These are phyloP conservation scores for Suhomyces sp. DNA, from an alignment of 805 yeast genomes.

Conservation along the genomic window DNA sequence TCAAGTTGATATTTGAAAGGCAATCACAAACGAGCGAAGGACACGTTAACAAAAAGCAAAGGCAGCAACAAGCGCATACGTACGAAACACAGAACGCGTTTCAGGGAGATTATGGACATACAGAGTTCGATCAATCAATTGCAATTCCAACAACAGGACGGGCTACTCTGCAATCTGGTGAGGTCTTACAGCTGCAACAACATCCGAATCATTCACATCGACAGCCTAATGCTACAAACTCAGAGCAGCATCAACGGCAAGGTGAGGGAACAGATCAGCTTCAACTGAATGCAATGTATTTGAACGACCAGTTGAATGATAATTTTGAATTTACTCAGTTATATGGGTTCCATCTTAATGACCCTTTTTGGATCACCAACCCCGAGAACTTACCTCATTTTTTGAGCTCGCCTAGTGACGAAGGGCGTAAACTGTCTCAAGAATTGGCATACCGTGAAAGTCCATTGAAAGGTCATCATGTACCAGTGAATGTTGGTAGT, in stretches of 20 bases:
- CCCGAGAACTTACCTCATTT: slow-evolving; percentile 46
- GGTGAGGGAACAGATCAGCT: not conserved
- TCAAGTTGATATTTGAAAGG: slow-evolving; percentile 22
- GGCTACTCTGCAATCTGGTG: too few species aligned
- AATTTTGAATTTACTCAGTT: slow-evolving; percentile 30
- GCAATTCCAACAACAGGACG: too few species aligned
- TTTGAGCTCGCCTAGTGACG: slow-evolving; percentile 26
- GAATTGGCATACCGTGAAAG: too few species aligned
- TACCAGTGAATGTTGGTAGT: too few species aligned
- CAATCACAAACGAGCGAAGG: slow-evolving; percentile 10
- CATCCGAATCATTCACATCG: not conserved
- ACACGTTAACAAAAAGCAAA: slow-evolving; percentile 5
- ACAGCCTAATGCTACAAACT: not conserved
- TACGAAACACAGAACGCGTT: too few species aligned
- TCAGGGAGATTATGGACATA: too few species aligned
- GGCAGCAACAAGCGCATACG: not conserved
- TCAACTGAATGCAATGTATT: slow-evolving; percentile 1
- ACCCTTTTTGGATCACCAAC: slow-evolving; percentile 53
- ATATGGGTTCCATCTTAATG: slow-evolving; percentile 42
- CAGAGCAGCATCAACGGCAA: not conserved
- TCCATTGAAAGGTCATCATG: too few species aligned
- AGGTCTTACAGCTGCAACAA: not conserved
- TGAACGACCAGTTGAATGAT: slow-evolving; percentile 1
- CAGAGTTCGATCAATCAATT: too few species aligned
- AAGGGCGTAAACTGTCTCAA: slow-evolving; percentile 10